Evolutionary conservation across 108 stramenopile genomes (phyloP).

Genomic region (Nannochloropsis oceanica): DNA sequence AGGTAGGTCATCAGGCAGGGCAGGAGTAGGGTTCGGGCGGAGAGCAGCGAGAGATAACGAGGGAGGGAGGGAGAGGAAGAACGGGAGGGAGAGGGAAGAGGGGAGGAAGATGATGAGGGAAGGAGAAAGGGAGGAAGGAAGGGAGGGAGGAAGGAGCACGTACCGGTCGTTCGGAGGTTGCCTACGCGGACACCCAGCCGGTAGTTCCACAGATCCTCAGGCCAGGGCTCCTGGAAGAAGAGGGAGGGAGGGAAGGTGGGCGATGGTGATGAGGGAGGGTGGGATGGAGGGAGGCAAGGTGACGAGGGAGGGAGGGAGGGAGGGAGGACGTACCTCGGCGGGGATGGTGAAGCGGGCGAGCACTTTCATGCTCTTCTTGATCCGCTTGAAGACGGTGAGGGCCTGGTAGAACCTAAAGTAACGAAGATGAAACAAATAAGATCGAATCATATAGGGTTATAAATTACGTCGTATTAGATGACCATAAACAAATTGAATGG

Average conservation of each 20-base stretch:
- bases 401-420: neutral
- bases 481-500: no score
- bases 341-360: neutral
- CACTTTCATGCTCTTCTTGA: neutral
- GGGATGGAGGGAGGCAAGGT: neutral
- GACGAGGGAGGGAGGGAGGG: neutral
- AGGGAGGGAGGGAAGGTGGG: neutral
- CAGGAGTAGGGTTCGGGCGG: no score
- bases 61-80: neutral
- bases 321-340: neutral
- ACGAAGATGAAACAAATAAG: neutral
- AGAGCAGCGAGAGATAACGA: no score
- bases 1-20: no score
- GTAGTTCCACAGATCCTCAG: neutral
- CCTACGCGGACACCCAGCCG: neutral
- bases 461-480: no score
- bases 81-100: neutral
- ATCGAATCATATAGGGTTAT: no score
- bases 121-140: neutral
- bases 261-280: neutral
- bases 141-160: neutral
- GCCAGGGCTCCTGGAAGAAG: neutral
- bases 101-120: neutral
- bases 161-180: neutral
- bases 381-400: neutral